Percentiles rank a stretch among this genome's conserved stretches.
These are phyloP conservation scores for Panaeolus cyanescens DNA, from an alignment of 768 basidiomycete genomes.

Conservation along the genomic window DNA sequence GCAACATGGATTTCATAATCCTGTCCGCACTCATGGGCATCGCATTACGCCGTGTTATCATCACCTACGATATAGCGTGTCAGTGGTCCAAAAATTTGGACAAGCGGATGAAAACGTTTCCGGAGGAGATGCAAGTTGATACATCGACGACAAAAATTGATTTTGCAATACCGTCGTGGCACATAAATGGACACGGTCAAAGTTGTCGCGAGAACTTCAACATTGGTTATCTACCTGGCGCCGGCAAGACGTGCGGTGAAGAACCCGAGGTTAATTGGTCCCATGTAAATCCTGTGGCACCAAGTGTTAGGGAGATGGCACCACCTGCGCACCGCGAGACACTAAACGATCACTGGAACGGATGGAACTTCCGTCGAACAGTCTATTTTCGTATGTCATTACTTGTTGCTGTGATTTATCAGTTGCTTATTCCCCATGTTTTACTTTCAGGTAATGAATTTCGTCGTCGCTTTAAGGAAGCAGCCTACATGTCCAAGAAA, in stretches of 20 bases:
- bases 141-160: slow-evolving; percentile 6
- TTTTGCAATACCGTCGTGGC: slow-evolving; percentile 36
- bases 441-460: slow-evolving; percentile 4
- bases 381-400: slow-evolving; percentile 14
- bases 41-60: neutral
- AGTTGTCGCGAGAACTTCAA: slow-evolving; percentile 30
- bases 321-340: slow-evolving; percentile 31
- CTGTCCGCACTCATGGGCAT: slow-evolving; percentile 8
- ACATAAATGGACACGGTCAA: too few species aligned
- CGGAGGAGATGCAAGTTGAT: slow-evolving; percentile 9
- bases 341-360: slow-evolving; percentile 37
- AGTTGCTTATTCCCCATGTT: too few species aligned
- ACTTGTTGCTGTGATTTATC: neutral
- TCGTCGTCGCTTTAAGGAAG: slow-evolving; percentile 8
- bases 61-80: slow-evolving; percentile 17
- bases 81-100: slow-evolving; percentile 3
- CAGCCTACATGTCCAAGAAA: slow-evolving; percentile 1
- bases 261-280: slow-evolving; percentile 40
- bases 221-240: slow-evolving; percentile 27
- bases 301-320: slow-evolving; percentile 38
- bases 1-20: slow-evolving; percentile 15
- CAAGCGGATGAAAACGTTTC: slow-evolving; percentile 2
- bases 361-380: slow-evolving; percentile 35
- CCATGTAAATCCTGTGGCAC: slow-evolving; percentile 26
- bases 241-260: slow-evolving; percentile 30